Evolutionary conservation across 345 rosid species (phyloP).

Genomic region (Salix dunnii): DNA sequence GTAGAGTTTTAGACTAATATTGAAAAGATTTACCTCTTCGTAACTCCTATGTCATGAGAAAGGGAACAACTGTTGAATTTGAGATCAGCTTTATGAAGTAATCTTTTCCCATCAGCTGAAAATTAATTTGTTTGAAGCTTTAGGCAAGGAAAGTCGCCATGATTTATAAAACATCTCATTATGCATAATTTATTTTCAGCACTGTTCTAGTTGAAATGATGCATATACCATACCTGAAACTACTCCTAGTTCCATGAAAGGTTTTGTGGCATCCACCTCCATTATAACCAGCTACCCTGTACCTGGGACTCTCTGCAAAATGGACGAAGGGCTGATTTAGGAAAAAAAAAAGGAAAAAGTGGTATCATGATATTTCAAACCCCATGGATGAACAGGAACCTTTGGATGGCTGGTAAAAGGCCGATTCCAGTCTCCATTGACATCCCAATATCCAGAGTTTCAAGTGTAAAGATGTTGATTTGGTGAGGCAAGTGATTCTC

Average conservation of each 20-base stretch:
- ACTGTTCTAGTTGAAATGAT: not conserved
- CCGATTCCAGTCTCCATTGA: too few species aligned
- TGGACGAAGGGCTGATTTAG: not conserved
- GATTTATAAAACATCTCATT: not conserved
- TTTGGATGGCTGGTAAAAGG: too few species aligned
- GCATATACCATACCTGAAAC: constrained; percentile 42
- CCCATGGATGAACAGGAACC: too few species aligned
- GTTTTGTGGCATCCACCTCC: constrained; percentile 35
- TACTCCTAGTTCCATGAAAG: constrained; percentile 39
- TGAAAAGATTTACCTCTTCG: constrained; percentile 17
- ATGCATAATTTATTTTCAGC: not conserved
- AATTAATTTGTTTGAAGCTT: too few species aligned
- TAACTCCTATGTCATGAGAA: constrained; percentile 38
- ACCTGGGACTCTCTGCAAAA: constrained; percentile 37
- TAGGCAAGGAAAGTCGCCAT: too few species aligned
- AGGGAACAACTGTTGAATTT: constrained; percentile 19
- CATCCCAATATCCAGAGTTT: too few species aligned
- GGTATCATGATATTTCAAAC: too few species aligned
- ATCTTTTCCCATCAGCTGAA: constrained; percentile 20
- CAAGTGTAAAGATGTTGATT: constrained; percentile 31
- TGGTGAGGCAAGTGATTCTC: constrained; percentile 40
- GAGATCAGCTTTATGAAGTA: constrained; percentile 20
- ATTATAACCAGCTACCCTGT: constrained; percentile 41
- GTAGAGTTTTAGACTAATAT: too few species aligned
- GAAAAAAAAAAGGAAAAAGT: not conserved